Conservation (phyloP, 1,284 basidiomycete species). For the Rhodotorula sp. region DNA sequence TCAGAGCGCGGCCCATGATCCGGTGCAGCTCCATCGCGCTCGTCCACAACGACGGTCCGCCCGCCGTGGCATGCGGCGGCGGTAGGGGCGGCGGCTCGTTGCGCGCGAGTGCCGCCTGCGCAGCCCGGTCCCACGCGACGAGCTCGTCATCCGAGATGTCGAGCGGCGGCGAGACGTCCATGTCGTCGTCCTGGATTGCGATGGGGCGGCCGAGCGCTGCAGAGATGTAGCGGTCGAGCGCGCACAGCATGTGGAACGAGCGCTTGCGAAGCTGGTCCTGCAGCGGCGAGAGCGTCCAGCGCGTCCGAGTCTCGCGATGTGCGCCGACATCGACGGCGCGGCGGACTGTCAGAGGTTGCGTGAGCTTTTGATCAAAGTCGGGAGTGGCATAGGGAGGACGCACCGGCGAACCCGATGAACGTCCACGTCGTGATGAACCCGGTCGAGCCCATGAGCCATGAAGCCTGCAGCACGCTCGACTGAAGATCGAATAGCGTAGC, state of each 20-base stretch:
- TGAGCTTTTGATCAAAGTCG: no score
- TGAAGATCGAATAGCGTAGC: constrained; percentile 71
- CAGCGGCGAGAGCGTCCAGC: constrained; percentile 48
- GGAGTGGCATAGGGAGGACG: background rate
- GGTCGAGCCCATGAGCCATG: constrained; percentile 24
- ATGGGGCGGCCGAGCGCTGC: constrained; percentile 71
- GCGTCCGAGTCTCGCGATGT: constrained; percentile 53
- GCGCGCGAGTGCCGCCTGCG: background rate
- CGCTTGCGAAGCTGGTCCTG: constrained; percentile 72
- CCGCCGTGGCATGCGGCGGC: background rate
- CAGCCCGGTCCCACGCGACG: constrained; percentile 21
- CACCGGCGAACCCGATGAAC: constrained; percentile 31
- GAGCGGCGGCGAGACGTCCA: constrained; percentile 71
- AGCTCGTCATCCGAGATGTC: constrained; percentile 75
- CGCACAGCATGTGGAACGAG: constrained; percentile 67
- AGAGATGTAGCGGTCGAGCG: constrained; percentile 33
- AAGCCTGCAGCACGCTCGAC: constrained; percentile 52
- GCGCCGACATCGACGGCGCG: constrained; percentile 53
- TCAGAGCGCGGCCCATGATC: constrained; percentile 14
- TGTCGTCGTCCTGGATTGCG: constrained; percentile 81
- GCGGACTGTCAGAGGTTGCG: constrained; percentile 7
- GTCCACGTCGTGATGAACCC: constrained; percentile 27
- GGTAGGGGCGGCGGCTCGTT: background rate
- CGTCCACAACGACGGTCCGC: background rate
- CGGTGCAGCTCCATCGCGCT: background rate